These are phyloP conservation scores for Ceratocystis ficicola DNA, from an alignment of 2,329 filamentous ascomycete genomes.

Conservation along the genomic window DNA sequence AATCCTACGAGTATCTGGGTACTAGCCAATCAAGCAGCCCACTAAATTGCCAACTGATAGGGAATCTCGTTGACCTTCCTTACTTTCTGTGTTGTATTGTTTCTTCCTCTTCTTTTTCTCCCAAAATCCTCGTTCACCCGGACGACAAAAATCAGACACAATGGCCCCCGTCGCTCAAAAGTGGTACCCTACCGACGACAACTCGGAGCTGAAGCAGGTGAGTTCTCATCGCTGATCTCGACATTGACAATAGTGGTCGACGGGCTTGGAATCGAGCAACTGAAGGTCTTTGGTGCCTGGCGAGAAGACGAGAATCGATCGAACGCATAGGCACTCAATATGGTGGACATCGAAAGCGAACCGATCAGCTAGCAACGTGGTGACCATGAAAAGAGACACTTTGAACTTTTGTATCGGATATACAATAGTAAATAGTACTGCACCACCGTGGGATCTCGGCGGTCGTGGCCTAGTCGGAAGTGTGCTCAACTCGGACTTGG, in stretches of 20 bases:
- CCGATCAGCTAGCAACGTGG: background rate
- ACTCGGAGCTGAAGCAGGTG: slow-evolving; percentile 85
- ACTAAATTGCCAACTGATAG: slow-evolving; percentile 23
- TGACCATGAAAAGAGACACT: background rate
- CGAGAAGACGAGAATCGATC: slow-evolving; percentile 1
- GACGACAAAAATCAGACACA: slow-evolving; percentile 32
- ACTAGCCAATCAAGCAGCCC: slow-evolving; percentile 18
- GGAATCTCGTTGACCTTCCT: slow-evolving; percentile 27
- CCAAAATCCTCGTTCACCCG: slow-evolving; percentile 22
- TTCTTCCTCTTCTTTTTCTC: slow-evolving; percentile 22
- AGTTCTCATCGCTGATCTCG: slow-evolving; percentile 35
- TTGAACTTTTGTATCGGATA: background rate
- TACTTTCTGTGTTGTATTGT: slow-evolving; percentile 22
- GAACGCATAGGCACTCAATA: background rate
- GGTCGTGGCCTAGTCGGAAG: background rate
- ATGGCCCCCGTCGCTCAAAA: slow-evolving; percentile 78
- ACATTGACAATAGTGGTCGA: slow-evolving; percentile 25
- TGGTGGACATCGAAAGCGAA: slow-evolving; percentile 4
- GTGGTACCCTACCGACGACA: slow-evolving; percentile 97
- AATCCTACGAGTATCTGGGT: slow-evolving; percentile 19
- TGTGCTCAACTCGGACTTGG: background rate
- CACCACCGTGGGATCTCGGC: background rate
- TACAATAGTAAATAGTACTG: background rate
- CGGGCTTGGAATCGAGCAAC: slow-evolving; percentile 9
- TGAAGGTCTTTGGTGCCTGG: background rate